Evolutionary conservation across 2,329 filamentous ascomycete genomes (phyloP), one percentile per base, ranked within the genome.

Genomic region (Neofusicoccum sp.): DNA sequence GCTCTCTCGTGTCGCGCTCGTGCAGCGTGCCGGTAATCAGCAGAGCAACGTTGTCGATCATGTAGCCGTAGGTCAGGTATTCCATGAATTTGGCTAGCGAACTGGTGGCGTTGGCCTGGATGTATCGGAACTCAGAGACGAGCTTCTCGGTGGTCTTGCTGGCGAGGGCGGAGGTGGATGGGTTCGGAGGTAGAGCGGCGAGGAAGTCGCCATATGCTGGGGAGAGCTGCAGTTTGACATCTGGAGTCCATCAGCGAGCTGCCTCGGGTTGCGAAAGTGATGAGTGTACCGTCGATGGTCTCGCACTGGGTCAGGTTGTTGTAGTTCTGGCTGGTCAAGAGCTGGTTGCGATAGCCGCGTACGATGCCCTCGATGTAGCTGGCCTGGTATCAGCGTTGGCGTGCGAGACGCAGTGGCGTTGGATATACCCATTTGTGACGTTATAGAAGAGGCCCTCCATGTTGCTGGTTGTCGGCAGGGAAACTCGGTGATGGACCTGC

Each of bases 1-100:
- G 85, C 79, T 99, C 95, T 63, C 93, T 88, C 3, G 95, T 99
- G 75, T 99, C 95, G 73, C 95, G 87, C 79, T 99, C 96, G 78
- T 99, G 95, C 31, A 99, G 85, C 11, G 95, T 99, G 64, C 95
- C 95, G 24, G 95, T 99, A 76, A 99, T 99, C 71, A 99, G 86
- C 41, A 99, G 88, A 40, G 96, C 95, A 58, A 99, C 92, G 71
- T 99, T 99, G 79, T 99, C 95, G 77, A 99, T 99, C 95, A 99
- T 99, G 83, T 99, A 99, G 64, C 93, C 93, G 75, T 99, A 99
- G 1, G 95, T 99, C 63, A 99, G 82, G 77, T 96, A 99, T 76
- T 98, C 92, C 86, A 99, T 92, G 77, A 99, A 99, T 73, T 91
- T 92, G 64, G 93, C 89, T 38, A 97, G 86, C 1, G 92, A 91